Evolutionary conservation across 2,329 filamentous ascomycete species (phyloP).

Genomic region (Alternaria consortialis): DNA sequence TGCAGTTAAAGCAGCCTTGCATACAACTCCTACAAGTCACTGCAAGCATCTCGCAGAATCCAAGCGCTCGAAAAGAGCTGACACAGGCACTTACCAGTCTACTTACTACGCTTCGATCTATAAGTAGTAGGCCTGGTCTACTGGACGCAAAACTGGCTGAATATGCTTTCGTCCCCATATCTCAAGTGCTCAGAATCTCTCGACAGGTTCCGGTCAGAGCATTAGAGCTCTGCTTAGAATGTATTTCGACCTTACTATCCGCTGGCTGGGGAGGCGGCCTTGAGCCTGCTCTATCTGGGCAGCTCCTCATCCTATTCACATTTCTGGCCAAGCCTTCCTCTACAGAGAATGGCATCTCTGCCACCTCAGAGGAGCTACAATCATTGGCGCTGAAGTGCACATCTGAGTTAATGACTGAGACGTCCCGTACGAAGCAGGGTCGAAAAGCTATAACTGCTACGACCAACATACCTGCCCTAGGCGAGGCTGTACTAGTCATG

Average conservation of each 20-base stretch:
- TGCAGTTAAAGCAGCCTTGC: constrained; percentile 66
- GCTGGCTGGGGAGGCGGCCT: constrained; percentile 82
- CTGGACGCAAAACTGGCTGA: constrained; percentile 87
- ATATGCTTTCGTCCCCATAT: constrained; percentile 93
- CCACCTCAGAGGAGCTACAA: constrained; percentile 76
- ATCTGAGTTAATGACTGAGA: constrained; percentile 68
- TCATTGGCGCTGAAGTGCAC: constrained; percentile 76
- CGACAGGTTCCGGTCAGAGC: constrained; percentile 74
- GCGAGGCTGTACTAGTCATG: constrained; percentile 82
- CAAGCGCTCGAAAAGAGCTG: constrained; percentile 58
- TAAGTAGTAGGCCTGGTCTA: constrained; percentile 46
- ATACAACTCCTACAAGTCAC: constrained; percentile 66
- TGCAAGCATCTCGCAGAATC: constrained; percentile 59
- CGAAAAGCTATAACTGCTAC: constrained; percentile 62
- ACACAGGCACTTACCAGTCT: constrained; percentile 58
- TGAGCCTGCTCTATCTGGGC: constrained; percentile 76
- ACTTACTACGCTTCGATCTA: constrained; percentile 50
- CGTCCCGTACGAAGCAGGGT: constrained; percentile 60
- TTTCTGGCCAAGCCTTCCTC: constrained; percentile 79
- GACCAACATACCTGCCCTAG: constrained; percentile 77
- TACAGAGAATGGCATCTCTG: constrained; percentile 56
- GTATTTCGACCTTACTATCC: constrained; percentile 75
- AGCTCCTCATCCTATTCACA: constrained; percentile 84
- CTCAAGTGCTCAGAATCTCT: constrained; percentile 82
- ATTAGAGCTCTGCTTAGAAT: constrained; percentile 79